These are phyloP conservation scores for Plasmodium yoelii DNA, from an alignment of 169 alveolate genomes.

Conservation along the genomic window DNA sequence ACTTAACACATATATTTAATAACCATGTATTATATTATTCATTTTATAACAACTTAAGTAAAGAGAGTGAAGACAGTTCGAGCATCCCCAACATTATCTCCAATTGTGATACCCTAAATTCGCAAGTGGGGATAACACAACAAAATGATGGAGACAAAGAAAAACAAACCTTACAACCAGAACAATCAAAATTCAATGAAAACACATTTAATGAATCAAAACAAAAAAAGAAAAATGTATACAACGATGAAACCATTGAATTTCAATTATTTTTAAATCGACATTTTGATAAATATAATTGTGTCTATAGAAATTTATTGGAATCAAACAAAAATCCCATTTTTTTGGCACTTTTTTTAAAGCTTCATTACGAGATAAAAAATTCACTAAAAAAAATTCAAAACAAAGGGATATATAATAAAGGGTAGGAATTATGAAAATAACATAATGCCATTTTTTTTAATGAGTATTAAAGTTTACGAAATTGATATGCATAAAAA, in stretches of 20 bases:
- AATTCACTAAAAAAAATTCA: constrained; percentile 20
- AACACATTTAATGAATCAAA: not conserved
- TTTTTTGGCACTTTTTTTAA: constrained; percentile 26
- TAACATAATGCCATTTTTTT: too few relatives aligned
- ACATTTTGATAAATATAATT: constrained; percentile 61
- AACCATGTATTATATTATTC: constrained; percentile 67
- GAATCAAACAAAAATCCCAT: constrained; percentile 18
- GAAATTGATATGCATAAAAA: too few relatives aligned
- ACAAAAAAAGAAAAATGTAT: not conserved
- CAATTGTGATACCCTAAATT: not conserved
- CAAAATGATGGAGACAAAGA: not conserved
- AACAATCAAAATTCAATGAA: too few relatives aligned
- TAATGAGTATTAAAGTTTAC: too few relatives aligned
- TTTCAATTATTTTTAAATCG: constrained; percentile 36
- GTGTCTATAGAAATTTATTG: constrained; percentile 44
- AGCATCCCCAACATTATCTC: not conserved
- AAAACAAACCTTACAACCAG: not conserved
- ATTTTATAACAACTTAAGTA: constrained; percentile 12
- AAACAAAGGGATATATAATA: not conserved
- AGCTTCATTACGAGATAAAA: constrained; percentile 40
- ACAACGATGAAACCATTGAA: constrained; percentile 20
- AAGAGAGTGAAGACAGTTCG: not conserved
- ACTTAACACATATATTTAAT: constrained; percentile 59
- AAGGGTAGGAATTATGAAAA: not conserved
- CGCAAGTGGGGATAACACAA: not conserved